These are phyloP conservation scores for Fusarium devonianum DNA, from an alignment of 2,329 filamentous ascomycete species.

Conservation along the genomic window DNA sequence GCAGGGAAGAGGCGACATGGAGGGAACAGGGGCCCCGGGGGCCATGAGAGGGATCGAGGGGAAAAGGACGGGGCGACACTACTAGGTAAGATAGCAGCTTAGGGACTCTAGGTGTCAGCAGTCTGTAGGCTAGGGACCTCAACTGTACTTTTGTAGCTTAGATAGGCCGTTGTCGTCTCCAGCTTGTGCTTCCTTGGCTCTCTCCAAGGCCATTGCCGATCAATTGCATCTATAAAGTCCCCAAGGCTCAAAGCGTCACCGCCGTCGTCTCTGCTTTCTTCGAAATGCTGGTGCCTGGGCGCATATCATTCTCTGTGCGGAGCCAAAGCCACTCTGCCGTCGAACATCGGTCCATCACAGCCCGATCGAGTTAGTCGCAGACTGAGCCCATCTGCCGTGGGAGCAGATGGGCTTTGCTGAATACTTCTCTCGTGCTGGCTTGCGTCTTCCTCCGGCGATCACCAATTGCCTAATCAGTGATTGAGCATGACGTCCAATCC, in stretches of 20 bases:
- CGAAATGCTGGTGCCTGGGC: slow-evolving; percentile 37
- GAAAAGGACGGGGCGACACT: not conserved
- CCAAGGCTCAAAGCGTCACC: slow-evolving; percentile 1
- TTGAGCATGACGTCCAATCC: no score
- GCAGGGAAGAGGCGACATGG: slow-evolving; percentile 18
- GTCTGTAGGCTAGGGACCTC: no score
- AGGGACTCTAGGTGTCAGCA: slow-evolving; percentile 29
- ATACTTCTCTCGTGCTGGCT: not conserved
- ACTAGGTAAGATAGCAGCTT: not conserved
- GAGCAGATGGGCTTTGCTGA: not conserved
- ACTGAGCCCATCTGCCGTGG: no score
- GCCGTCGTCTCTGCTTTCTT: slow-evolving; percentile 1
- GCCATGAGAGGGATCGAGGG: slow-evolving; percentile 1
- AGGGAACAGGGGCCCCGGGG: slow-evolving; percentile 2
- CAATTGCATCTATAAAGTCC: no score
- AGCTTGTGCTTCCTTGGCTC: no score
- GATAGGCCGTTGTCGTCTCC: not conserved
- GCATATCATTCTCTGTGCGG: slow-evolving; percentile 5
- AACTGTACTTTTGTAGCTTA: not conserved
- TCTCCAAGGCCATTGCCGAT: no score
- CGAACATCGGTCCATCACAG: slow-evolving; percentile 17
- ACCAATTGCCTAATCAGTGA: not conserved
- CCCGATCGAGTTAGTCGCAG: slow-evolving; percentile 23
- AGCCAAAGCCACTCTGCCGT: slow-evolving; percentile 13
- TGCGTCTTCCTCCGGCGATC: not conserved